Evolutionary conservation across 2,329 filamentous ascomycete species (phyloP), one percentile per base, ranked within the genome.

Genomic region (Lasiodiplodia citricola): DNA sequence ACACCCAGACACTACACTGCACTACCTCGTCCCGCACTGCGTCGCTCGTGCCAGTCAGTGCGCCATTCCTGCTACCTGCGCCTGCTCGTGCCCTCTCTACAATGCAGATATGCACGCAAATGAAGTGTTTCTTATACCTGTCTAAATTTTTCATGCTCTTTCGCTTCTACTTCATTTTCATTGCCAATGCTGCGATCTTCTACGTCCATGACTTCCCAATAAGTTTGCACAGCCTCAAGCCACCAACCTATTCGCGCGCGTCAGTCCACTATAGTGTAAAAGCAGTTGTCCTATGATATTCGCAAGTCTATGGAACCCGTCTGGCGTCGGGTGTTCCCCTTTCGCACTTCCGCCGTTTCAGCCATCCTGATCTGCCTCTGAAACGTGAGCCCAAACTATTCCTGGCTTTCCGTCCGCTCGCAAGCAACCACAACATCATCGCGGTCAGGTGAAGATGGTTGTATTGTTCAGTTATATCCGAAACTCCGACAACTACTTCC

Each of bases 261-360:
- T 25, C 41, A n/a, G 23, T 5, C 37, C n/a, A 18, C 23, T 18
- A 25, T 51, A 18, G 18, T 51, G 41, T 35, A 10, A 14, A 16
- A 50, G 10, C 16, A 13, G 38, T 50, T 18, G 21, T 21, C 16
- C 41, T 50, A 50, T 62, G 11, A 31, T 31, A 62, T 23, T 44
- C 25, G 25, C 4, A 25, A 35, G 38, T 31, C 37, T 60, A 31
- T 60, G 14, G 16, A 23, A 38, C 23, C 11, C 3, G 18, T 60
- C 38, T 23, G 37, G 57, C 37, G 28, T 44, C 37, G 38, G 57
- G 21, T 4, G 57, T n/a, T 60, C 37, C 23, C 57, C 21, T 60
- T 60, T 60, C 23, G 18, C 57, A 28, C 57, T 41, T 60, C 57
- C 38, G 56, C 23, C 11, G 57, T 47, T 47, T 60, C 23, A 60